Evolutionary conservation across 495 filamentous ascomycete genomes (phyloP).

Genomic region (Penicillium dipodomyicola): DNA sequence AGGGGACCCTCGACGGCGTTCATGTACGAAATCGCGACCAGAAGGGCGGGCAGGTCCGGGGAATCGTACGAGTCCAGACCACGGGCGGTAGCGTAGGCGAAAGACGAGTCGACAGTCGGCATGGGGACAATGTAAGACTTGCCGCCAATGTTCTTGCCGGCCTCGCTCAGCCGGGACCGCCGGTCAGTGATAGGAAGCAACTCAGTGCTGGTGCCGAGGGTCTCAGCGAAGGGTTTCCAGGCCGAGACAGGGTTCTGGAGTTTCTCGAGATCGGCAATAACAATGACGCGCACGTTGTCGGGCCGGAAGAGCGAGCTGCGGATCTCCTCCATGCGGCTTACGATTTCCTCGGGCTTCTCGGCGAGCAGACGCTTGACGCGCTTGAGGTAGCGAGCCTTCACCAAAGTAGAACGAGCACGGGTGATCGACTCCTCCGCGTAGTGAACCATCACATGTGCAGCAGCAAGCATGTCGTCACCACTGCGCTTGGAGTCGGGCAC

Average conservation of each 20-base stretch:
- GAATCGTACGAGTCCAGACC: constrained; percentile 74
- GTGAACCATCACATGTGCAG: constrained; percentile 81
- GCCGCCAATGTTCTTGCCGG: constrained; percentile 69
- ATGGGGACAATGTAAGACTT: constrained; percentile 82
- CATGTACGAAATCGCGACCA: constrained; percentile 86
- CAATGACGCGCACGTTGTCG: constrained; percentile 78
- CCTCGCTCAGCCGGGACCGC: constrained; percentile 62
- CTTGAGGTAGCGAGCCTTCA: constrained; percentile 85
- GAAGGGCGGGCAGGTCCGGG: constrained; percentile 73
- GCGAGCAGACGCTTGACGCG: constrained; percentile 74
- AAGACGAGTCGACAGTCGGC: constrained; percentile 91
- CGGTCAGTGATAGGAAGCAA: constrained; percentile 60
- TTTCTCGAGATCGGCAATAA: constrained; percentile 77
- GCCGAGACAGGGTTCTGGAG: constrained; percentile 75
- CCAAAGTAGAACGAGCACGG: constrained; percentile 76
- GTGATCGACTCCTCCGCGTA: constrained; percentile 67
- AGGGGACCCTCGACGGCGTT: constrained; percentile 92
- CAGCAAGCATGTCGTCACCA: constrained; percentile 64
- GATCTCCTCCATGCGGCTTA: constrained; percentile 73
- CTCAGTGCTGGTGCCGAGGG: constrained; percentile 45
- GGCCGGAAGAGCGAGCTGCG: constrained; percentile 70
- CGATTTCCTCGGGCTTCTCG: constrained; percentile 65
- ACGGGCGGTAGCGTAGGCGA: constrained; percentile 67
- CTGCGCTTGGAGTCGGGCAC: constrained; percentile 90
- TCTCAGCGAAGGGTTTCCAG: constrained; percentile 66